Evolutionary conservation across 2,329 filamentous ascomycete genomes (phyloP).

Genomic region (Talaromyces sp.): DNA sequence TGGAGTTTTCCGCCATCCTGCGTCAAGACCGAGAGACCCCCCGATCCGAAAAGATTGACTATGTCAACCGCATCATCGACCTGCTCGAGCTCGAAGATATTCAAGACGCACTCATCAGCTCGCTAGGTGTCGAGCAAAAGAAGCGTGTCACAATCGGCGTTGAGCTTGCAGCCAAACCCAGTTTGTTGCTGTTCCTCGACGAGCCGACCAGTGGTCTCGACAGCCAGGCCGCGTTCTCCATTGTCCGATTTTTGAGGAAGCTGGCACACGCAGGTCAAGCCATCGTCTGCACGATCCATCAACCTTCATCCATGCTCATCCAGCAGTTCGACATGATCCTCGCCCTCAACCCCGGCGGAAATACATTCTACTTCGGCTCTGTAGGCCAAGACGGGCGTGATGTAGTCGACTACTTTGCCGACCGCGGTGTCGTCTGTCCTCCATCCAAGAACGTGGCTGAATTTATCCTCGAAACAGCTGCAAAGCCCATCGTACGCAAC

Average conservation of each 20-base stretch:
- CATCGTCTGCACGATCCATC: constrained; percentile 72
- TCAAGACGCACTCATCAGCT: constrained; percentile 64
- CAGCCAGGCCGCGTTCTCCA: constrained; percentile 65
- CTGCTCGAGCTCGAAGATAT: constrained; percentile 63
- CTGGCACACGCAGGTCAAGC: constrained; percentile 64
- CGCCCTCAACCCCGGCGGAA: constrained; percentile 64
- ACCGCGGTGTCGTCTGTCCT: constrained; percentile 64
- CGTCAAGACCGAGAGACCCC: constrained; percentile 57
- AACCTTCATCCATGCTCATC: constrained; percentile 66
- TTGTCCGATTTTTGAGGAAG: constrained; percentile 67
- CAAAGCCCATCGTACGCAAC: constrained; percentile 54
- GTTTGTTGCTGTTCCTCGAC: constrained; percentile 66
- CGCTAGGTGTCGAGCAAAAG: constrained; percentile 65
- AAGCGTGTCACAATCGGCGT: constrained; percentile 72
- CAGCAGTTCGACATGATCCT: constrained; percentile 73
- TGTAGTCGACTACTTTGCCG: constrained; percentile 65
- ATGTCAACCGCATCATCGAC: constrained; percentile 64
- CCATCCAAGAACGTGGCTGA: constrained; percentile 64
- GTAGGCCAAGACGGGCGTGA: constrained; percentile 64
- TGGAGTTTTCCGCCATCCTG: constrained; percentile 66
- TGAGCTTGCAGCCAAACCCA: constrained; percentile 67
- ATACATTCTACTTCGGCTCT: constrained; percentile 70
- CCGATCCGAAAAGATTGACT: constrained; percentile 60
- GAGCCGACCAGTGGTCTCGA: constrained; percentile 71
- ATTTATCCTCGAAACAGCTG: constrained; percentile 64